phyloP scores from a whole-genome alignment of 2,329 filamentous ascomycete genomes.

The Colletotrichum shisoi region DNA sequence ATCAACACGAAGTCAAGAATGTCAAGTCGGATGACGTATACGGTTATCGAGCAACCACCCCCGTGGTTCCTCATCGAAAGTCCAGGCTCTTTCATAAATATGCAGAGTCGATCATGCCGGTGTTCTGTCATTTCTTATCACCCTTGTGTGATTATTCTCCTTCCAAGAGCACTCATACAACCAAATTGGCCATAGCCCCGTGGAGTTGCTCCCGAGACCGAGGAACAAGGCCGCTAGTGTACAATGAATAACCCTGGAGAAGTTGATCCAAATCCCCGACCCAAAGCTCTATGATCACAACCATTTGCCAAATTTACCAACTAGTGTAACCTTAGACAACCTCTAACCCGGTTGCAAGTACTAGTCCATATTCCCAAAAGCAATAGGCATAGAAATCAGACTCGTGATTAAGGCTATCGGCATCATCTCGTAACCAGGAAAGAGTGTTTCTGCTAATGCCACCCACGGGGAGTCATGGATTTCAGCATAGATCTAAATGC shows the following conservation, averaged over 20 bases:
- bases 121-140: slow-evolving; percentile 70
- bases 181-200: slow-evolving; percentile 74
- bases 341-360: slow-evolving; percentile 66
- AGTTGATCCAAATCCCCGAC: slow-evolving; percentile 65
- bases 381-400: slow-evolving; percentile 64
- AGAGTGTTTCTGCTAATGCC: slow-evolving; percentile 58
- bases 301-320: slow-evolving; percentile 64
- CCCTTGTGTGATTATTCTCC: slow-evolving; percentile 69
- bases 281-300: slow-evolving; percentile 69
- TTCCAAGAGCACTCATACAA: slow-evolving; percentile 73
- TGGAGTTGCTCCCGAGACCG: slow-evolving; percentile 77
- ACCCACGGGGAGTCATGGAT: slow-evolving; percentile 58
- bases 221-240: slow-evolving; percentile 79
- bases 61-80: slow-evolving; percentile 65
- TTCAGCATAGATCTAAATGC: slow-evolving; percentile 71
- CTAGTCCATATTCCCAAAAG: slow-evolving; percentile 63
- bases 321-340: slow-evolving; percentile 72
- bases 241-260: slow-evolving; percentile 70
- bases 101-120: slow-evolving; percentile 64
- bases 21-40: slow-evolving; percentile 69
- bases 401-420: slow-evolving; percentile 64
- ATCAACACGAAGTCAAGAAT: slow-evolving; percentile 64
- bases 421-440: slow-evolving; percentile 59
- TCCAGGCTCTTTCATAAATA: slow-evolving; percentile 64
- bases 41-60: slow-evolving; percentile 61